phyloP scores from a whole-genome alignment of 352 stramenopile genomes.

The Globisporangium lucens region DNA sequence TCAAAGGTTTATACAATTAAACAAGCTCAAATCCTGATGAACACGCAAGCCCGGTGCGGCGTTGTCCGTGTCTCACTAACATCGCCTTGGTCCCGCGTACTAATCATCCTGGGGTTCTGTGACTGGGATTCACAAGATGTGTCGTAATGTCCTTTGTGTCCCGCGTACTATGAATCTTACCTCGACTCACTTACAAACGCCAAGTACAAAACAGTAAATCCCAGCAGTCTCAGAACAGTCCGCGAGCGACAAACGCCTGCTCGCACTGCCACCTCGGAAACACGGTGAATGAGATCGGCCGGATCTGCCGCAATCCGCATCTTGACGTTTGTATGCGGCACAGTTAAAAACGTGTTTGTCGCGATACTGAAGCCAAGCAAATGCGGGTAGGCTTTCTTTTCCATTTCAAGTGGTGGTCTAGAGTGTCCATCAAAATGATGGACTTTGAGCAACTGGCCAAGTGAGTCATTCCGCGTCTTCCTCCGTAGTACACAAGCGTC shows the following conservation, averaged over 20 bases:
- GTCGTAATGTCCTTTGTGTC: background rate
- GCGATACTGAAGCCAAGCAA: background rate
- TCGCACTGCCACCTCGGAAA: constrained; percentile 13
- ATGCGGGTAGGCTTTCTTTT: too few species aligned
- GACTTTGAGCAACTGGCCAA: background rate
- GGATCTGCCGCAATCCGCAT: constrained; percentile 20
- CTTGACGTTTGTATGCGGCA: constrained; percentile 26
- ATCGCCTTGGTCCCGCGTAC: constrained; percentile 26
- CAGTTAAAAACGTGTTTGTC: constrained; percentile 21
- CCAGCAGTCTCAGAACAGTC: constrained; percentile 2
- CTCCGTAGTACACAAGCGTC: background rate
- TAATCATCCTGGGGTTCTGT: constrained; percentile 12
- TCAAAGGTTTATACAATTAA: background rate
- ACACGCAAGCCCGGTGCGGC: constrained; percentile 10
- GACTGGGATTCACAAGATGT: constrained; percentile 16
- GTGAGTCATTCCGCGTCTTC: constrained; percentile 31
- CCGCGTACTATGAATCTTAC: constrained; percentile 21
- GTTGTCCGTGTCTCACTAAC: constrained; percentile 6
- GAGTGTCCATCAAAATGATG: background rate
- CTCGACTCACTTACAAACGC: background rate
- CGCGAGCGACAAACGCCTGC: constrained; percentile 19
- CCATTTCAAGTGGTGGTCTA: background rate
- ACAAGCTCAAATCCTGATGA: constrained; percentile 12
- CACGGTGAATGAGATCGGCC: constrained; percentile 20
- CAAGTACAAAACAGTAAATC: constrained; percentile 13